A percentile compares a stretch with the other conserved stretches of the same genome.
phyloP scores from a whole-genome alignment of 1,139 yeast species.

The Petasospora fabianii region DNA sequence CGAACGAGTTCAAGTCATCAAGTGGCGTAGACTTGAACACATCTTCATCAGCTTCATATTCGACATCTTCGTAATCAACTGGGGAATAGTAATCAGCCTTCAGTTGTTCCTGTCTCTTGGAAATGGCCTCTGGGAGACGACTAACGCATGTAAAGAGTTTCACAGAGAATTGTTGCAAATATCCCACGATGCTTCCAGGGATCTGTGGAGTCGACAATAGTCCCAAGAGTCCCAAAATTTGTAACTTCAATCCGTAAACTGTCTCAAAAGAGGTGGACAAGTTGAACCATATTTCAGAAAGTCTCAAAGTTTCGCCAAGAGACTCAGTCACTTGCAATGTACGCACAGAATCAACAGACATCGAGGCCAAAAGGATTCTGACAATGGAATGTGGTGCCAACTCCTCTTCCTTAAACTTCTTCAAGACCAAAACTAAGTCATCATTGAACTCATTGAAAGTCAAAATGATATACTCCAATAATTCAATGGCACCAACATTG shows the following conservation, averaged over 20 bases:
- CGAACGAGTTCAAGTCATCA: slow-evolving; percentile 64
- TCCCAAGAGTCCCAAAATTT: slow-evolving; percentile 60
- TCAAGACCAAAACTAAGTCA: slow-evolving; percentile 14
- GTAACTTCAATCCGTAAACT: slow-evolving; percentile 76
- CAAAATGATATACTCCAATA: slow-evolving; percentile 24
- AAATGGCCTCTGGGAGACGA: slow-evolving; percentile 68
- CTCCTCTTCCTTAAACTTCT: slow-evolving; percentile 19
- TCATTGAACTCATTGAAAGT: slow-evolving; percentile 19
- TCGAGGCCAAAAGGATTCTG: slow-evolving; percentile 61
- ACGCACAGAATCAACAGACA: slow-evolving; percentile 58
- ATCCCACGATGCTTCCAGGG: slow-evolving; percentile 33
- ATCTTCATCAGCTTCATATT: slow-evolving; percentile 44
- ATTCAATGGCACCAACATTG: slow-evolving; percentile 22
- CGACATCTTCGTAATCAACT: slow-evolving; percentile 35
- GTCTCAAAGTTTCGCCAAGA: slow-evolving; percentile 40
- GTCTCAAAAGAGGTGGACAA: slow-evolving; percentile 51
- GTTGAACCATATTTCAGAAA: slow-evolving; percentile 67
- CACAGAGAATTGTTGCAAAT: slow-evolving; percentile 39
- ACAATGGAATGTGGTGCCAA: slow-evolving; percentile 40
- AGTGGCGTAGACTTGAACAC: slow-evolving; percentile 75
- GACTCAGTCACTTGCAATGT: slow-evolving; percentile 54
- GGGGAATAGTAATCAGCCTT: slow-evolving; percentile 31
- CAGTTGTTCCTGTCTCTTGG: slow-evolving; percentile 57
- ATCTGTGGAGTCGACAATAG: slow-evolving; percentile 38
- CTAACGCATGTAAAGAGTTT: slow-evolving; percentile 37